These are phyloP conservation scores for Salvia rosmarinus DNA, from an alignment of 257 asterid species.

Conservation along the genomic window DNA sequence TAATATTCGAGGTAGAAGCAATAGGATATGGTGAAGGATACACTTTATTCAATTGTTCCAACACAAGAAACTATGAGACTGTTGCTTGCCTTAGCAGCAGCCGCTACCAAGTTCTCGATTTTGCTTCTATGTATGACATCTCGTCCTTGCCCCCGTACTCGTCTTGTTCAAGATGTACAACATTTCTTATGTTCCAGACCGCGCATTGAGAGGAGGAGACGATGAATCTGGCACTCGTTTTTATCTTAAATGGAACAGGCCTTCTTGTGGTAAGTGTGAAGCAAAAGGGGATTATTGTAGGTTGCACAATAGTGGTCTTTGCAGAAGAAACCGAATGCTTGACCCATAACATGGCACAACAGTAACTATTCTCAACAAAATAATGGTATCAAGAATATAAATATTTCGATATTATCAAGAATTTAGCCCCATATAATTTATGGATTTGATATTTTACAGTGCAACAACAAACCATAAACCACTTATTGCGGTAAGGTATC, in stretches of 20 bases:
- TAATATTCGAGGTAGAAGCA: slow-evolving; percentile 33
- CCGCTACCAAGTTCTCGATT: slow-evolving; percentile 20
- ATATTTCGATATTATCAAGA: neutral
- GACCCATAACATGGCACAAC: slow-evolving; percentile 8
- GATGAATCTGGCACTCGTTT: slow-evolving; percentile 26
- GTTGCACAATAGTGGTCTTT: slow-evolving; percentile 18
- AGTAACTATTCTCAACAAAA: too few relatives aligned
- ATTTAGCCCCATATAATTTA: neutral
- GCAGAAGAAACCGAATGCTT: slow-evolving; percentile 40
- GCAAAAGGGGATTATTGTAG: slow-evolving; percentile 34
- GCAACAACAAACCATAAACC: slow-evolving; percentile 22
- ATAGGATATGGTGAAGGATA: slow-evolving; percentile 29
- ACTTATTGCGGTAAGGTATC: slow-evolving; percentile 24
- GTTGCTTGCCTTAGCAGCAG: slow-evolving; percentile 36
- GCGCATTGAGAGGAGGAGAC: slow-evolving; percentile 19
- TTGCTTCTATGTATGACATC: slow-evolving; percentile 25
- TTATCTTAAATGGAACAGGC: slow-evolving; percentile 38
- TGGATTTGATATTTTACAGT: slow-evolving; percentile 14
- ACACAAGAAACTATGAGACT: neutral
- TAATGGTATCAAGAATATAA: too few relatives aligned
- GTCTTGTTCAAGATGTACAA: slow-evolving; percentile 45
- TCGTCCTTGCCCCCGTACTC: slow-evolving; percentile 34
- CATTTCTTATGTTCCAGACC: slow-evolving; percentile 34
- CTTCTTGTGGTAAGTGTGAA: slow-evolving; percentile 42
- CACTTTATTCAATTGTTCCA: slow-evolving; percentile 40